These are phyloP conservation scores for Pittosporum tobira DNA, from an alignment of 129 eudicot species.

Conservation along the genomic window DNA sequence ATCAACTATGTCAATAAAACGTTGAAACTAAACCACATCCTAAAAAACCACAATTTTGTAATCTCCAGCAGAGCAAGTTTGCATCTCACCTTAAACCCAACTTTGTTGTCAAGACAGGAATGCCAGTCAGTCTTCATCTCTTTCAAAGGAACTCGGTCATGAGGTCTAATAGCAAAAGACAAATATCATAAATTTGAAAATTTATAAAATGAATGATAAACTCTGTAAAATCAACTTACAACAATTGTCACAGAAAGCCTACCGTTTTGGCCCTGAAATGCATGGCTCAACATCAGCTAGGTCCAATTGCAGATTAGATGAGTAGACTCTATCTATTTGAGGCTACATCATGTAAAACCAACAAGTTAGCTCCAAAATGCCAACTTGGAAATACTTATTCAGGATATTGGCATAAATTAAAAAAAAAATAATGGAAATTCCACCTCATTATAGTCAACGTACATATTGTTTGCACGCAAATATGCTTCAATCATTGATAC, in stretches of 20 bases:
- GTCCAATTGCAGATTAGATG: constrained; percentile 16
- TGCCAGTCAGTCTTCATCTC: constrained; percentile 58
- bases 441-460: constrained; percentile 22
- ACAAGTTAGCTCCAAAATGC: not conserved
- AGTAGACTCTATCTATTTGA: constrained; percentile 14
- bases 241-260: not conserved
- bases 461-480: constrained; percentile 25
- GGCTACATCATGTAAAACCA: constrained; percentile 4
- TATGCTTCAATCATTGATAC: constrained; percentile 20
- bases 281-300: constrained; percentile 18
- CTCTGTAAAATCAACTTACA: not conserved
- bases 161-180: constrained; percentile 27
- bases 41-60: too few relatives aligned
- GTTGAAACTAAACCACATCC: too few relatives aligned
- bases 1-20: too few relatives aligned
- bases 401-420: too few relatives aligned
- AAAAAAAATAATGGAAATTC: not conserved
- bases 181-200: not conserved
- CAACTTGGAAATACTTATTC: too few relatives aligned
- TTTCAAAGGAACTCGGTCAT: constrained; percentile 47
- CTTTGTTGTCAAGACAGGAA: constrained; percentile 39
- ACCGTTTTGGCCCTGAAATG: constrained; percentile 21
- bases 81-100: constrained; percentile 53
- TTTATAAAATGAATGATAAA: not conserved
- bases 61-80: too few relatives aligned